Conservation (phyloP, 305 asterid genomes). For the Vinca major region DNA sequence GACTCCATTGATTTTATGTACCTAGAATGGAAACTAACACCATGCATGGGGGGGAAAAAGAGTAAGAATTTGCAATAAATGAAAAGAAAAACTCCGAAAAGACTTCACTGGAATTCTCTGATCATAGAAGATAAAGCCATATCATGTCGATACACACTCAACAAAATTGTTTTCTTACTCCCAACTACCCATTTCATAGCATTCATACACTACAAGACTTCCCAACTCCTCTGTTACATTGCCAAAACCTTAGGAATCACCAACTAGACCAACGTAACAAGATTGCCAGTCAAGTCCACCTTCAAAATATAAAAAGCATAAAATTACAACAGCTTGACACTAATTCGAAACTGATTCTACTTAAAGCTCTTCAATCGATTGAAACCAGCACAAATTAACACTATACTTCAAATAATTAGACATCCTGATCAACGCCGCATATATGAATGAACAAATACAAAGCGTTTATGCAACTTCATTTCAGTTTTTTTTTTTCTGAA, state of each 20-base stretch:
- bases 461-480: no score
- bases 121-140: not conserved
- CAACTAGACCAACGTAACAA: not conserved
- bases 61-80: not conserved
- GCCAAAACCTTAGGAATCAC: not conserved
- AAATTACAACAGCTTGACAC: not conserved
- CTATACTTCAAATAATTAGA: conserved; percentile 5
- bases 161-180: not conserved
- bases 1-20: not conserved
- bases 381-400: not conserved
- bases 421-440: not conserved
- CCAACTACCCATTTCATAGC: not conserved
- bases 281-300: not conserved
- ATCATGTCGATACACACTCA: not conserved
- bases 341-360: not conserved
- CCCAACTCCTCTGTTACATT: not conserved
- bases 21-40: not conserved
- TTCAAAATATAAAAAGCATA: not conserved
- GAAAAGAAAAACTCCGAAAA: not conserved
- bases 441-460: not conserved
- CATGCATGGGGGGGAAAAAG: not conserved
- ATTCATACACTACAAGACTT: not conserved
- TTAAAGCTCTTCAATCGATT: not conserved
- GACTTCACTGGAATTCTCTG: not conserved
- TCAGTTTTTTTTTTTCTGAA: no score